A percentile compares a stretch with the other conserved stretches of the same genome.
Evolutionary conservation across 2,329 filamentous ascomycete species (phyloP).

Genomic region (Didymella pinodella): DNA sequence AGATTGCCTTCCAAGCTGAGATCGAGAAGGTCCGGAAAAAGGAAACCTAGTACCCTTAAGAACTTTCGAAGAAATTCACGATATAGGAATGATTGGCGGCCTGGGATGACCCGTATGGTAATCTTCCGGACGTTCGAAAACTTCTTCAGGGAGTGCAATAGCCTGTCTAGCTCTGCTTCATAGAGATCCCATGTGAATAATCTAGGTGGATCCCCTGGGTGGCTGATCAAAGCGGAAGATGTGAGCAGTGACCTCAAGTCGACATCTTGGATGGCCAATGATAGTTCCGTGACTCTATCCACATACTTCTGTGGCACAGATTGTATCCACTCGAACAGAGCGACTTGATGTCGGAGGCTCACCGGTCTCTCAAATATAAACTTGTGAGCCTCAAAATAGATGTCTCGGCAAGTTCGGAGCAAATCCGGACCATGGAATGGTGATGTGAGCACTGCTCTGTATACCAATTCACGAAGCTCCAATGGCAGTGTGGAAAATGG

Average conservation of each 20-base stretch:
- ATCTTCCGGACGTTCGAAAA: slow-evolving; percentile 33
- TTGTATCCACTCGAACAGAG: slow-evolving; percentile 36
- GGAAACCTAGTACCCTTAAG: slow-evolving; percentile 22
- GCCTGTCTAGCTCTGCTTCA: slow-evolving; percentile 31
- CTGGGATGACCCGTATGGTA: slow-evolving; percentile 27
- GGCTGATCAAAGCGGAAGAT: slow-evolving; percentile 6
- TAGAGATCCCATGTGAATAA: slow-evolving; percentile 40
- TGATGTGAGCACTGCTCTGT: slow-evolving; percentile 35
- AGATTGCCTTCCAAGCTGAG: slow-evolving; percentile 39
- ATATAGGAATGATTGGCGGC: slow-evolving; percentile 38
- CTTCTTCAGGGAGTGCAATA: slow-evolving; percentile 25
- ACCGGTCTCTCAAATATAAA: slow-evolving; percentile 43
- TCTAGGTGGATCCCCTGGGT: slow-evolving; percentile 10
- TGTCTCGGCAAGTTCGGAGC: slow-evolving; percentile 37
- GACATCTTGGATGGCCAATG: slow-evolving; percentile 40
- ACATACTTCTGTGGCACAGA: slow-evolving; percentile 26
- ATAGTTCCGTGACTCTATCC: slow-evolving; percentile 28
- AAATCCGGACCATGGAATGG: slow-evolving; percentile 30
- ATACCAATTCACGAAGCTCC: slow-evolving; percentile 44
- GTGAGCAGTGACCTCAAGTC: slow-evolving; percentile 36
- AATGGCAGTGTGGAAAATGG: slow-evolving; percentile 36
- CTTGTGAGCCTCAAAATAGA: slow-evolving; percentile 38
- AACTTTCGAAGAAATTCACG: slow-evolving; percentile 33
- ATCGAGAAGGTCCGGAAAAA: slow-evolving; percentile 28
- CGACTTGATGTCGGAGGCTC: slow-evolving; percentile 34